Evolutionary conservation across 495 filamentous ascomycete species (phyloP).

Genomic region (Tuber magnatum): DNA sequence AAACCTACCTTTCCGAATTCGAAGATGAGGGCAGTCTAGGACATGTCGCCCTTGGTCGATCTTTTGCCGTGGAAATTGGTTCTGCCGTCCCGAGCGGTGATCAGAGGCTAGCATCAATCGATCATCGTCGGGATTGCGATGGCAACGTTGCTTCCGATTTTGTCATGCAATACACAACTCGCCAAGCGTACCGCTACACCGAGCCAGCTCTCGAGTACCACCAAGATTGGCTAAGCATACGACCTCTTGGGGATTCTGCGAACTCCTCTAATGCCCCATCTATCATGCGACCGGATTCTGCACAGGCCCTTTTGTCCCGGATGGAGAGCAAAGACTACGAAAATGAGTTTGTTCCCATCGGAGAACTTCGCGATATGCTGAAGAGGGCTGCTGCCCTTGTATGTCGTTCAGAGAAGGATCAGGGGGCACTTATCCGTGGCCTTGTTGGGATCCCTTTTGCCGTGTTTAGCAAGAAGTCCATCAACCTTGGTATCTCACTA

Average conservation of each 20-base stretch:
- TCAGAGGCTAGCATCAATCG: slow-evolving; percentile 71
- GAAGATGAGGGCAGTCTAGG: slow-evolving; percentile 80
- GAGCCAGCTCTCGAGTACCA: slow-evolving; percentile 60
- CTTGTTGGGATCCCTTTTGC: slow-evolving; percentile 85
- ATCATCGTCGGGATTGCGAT: slow-evolving; percentile 58
- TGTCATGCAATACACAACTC: slow-evolving; percentile 91
- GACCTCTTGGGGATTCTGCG: slow-evolving; percentile 46
- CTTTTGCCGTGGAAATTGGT: slow-evolving; percentile 90
- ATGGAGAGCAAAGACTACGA: slow-evolving; percentile 61
- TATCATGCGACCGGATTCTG: slow-evolving; percentile 34
- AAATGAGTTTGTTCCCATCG: slow-evolving; percentile 59
- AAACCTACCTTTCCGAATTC: slow-evolving; percentile 91
- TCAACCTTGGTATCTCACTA: slow-evolving; percentile 88
- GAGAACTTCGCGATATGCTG: slow-evolving; percentile 69
- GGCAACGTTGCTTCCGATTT: slow-evolving; percentile 93
- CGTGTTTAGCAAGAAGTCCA: slow-evolving; percentile 86
- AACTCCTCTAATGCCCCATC: slow-evolving; percentile 44
- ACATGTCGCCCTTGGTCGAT: slow-evolving; percentile 85
- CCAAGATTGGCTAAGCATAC: slow-evolving; percentile 55
- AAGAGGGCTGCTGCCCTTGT: slow-evolving; percentile 76
- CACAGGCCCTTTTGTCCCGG: slow-evolving; percentile 52
- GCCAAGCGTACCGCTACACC: slow-evolving; percentile 81
- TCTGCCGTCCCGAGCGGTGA: slow-evolving; percentile 79
- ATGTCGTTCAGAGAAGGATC: slow-evolving; percentile 63
- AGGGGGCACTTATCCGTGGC: slow-evolving; percentile 69